A percentile compares a stretch with the other conserved stretches of the same genome.
These are phyloP conservation scores for Malbranchea cinnamomea DNA, from an alignment of 2,329 filamentous ascomycete species.

Conservation along the genomic window DNA sequence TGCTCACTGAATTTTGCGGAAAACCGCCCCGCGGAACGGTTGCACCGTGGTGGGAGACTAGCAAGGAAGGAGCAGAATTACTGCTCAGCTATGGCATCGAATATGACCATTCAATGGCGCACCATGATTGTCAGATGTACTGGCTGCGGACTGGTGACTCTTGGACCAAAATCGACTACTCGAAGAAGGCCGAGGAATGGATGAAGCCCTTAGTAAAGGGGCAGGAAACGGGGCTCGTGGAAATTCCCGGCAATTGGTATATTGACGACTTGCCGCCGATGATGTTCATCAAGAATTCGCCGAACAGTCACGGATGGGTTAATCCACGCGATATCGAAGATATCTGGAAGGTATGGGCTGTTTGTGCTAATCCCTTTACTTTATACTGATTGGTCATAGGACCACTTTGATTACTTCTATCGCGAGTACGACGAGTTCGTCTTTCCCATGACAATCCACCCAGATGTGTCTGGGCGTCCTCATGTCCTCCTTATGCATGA, in stretches of 20 bases:
- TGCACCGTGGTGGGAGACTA: constrained; percentile 63
- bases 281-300: constrained; percentile 32
- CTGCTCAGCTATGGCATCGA: constrained; percentile 30
- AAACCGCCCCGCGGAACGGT: constrained; percentile 61
- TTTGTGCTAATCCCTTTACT: not conserved
- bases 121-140: constrained; percentile 32
- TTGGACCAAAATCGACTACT: constrained; percentile 33
- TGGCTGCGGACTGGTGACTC: constrained; percentile 28
- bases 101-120: constrained; percentile 31
- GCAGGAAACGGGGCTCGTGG: constrained; percentile 25
- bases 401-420: constrained; percentile 54
- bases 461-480: constrained; percentile 55
- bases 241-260: constrained; percentile 32
- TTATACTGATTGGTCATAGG: constrained; percentile 31
- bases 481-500: constrained; percentile 63
- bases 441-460: constrained; percentile 65
- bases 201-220: constrained; percentile 36
- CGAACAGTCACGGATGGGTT: constrained; percentile 44
- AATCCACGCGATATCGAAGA: constrained; percentile 43
- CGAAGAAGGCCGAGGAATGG: constrained; percentile 28
- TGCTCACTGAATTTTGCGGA: constrained; percentile 59
- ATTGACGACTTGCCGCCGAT: constrained; percentile 30
- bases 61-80: constrained; percentile 44
- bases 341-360: constrained; percentile 34
- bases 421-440: constrained; percentile 63